Percentiles rank a stretch among this genome's conserved stretches.
phyloP scores from a whole-genome alignment of 805 yeast species.

The Jamesozyma piceae region DNA sequence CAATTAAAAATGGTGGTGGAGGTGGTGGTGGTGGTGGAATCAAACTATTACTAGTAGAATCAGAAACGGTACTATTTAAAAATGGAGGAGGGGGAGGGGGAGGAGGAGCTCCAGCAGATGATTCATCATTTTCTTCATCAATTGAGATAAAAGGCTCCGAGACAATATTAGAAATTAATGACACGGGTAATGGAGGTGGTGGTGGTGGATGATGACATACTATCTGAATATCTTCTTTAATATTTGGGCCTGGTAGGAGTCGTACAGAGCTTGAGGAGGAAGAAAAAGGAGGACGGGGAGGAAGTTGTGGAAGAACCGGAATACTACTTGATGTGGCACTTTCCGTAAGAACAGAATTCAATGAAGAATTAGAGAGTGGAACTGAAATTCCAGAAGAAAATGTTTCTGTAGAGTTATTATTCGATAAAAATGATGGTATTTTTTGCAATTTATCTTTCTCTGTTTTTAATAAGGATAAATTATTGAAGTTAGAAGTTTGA shows the following conservation, averaged over 20 bases:
- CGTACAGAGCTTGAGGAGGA: background rate
- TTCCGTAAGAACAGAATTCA: background rate
- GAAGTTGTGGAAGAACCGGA: slow-evolving; percentile 17
- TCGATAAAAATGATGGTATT: background rate
- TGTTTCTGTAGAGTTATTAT: background rate
- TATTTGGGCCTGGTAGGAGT: too few species aligned
- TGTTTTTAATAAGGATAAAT: too few species aligned
- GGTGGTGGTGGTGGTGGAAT: slow-evolving; percentile 21
- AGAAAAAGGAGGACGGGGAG: slow-evolving; percentile 2
- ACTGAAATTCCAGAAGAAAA: background rate
- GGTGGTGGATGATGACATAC: slow-evolving; percentile 21
- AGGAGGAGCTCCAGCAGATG: too few species aligned
- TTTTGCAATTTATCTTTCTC: too few species aligned
- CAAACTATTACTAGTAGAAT: background rate
- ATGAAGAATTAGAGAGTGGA: background rate
- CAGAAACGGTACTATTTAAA: slow-evolving; percentile 4
- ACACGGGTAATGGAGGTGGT: slow-evolving; percentile 29
- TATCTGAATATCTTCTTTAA: too few species aligned
- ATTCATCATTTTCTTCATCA: too few species aligned
- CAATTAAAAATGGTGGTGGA: slow-evolving; percentile 1
- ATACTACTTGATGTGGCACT: background rate
- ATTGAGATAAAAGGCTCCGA: too few species aligned
- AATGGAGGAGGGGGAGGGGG: slow-evolving; percentile 25
- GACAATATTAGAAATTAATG: background rate
- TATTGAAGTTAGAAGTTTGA: too few species aligned